A percentile compares a stretch with the other conserved stretches of the same genome.
Evolutionary conservation across 2,329 filamentous ascomycete species (phyloP).

Genomic region (Aspergillus texensis): DNA sequence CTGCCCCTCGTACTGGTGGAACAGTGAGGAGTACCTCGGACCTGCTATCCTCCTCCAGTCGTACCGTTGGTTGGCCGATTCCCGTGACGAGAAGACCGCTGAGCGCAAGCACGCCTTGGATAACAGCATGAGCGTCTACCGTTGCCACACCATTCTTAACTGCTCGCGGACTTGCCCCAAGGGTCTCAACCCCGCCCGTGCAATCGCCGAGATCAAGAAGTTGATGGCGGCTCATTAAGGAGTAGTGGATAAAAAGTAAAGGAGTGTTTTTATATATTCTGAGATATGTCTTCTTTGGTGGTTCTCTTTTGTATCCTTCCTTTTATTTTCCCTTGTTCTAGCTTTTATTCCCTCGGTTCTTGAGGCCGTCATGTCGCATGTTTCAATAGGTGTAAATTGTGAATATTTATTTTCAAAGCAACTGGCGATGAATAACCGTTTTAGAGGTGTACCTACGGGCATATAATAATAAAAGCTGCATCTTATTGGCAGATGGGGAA

Average conservation of each 20-base stretch:
- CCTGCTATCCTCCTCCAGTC: slow-evolving; percentile 96
- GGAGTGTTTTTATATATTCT: slow-evolving; percentile 17
- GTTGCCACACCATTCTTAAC: slow-evolving; percentile 99
- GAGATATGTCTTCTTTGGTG: slow-evolving; percentile 17
- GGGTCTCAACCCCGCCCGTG: slow-evolving; percentile 92
- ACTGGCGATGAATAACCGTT: slow-evolving; percentile 8
- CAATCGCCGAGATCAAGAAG: slow-evolving; percentile 99
- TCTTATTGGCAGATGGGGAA: neutral
- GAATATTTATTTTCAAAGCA: slow-evolving; percentile 21
- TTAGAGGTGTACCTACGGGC: neutral
- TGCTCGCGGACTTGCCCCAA: slow-evolving; percentile 98
- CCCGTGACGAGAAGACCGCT: slow-evolving; percentile 83
- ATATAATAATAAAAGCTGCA: neutral
- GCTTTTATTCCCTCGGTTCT: slow-evolving; percentile 27
- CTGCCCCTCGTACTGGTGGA: slow-evolving; percentile 99
- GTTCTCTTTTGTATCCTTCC: slow-evolving; percentile 17
- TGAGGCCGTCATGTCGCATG: slow-evolving; percentile 28
- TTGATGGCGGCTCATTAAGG: slow-evolving; percentile 65
- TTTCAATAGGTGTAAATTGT: slow-evolving; percentile 36
- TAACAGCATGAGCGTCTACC: slow-evolving; percentile 98
- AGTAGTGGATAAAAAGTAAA: slow-evolving; percentile 14
- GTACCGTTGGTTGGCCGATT: slow-evolving; percentile 96
- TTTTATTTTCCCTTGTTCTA: slow-evolving; percentile 14
- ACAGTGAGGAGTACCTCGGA: slow-evolving; percentile 96
- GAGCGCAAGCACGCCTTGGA: slow-evolving; percentile 90